Percentiles rank a stretch among this genome's conserved stretches.
These are phyloP conservation scores for Fusarium cicatricum DNA, from an alignment of 2,329 filamentous ascomycete genomes.

Conservation along the genomic window DNA sequence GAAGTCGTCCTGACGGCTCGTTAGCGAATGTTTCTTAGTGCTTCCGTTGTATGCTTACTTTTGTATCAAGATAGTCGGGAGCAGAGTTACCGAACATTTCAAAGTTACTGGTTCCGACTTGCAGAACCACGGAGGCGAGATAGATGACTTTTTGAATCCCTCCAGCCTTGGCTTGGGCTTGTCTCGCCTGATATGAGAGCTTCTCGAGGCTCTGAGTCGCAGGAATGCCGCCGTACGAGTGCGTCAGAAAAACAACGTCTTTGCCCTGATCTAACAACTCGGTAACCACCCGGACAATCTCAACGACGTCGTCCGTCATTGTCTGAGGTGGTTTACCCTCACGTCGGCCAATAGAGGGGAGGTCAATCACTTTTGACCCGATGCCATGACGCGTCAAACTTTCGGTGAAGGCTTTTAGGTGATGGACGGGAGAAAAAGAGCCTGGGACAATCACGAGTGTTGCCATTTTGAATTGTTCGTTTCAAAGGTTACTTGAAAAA, in stretches of 20 bases:
- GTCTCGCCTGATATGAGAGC: slow-evolving; percentile 7
- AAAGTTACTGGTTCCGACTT: background rate
- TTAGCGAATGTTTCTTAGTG: background rate
- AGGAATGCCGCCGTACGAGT: slow-evolving; percentile 26
- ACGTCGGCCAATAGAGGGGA: slow-evolving; percentile 15
- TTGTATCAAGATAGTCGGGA: slow-evolving; percentile 1
- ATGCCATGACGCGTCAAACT: slow-evolving; percentile 5
- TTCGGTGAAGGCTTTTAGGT: slow-evolving; percentile 1
- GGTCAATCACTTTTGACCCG: background rate
- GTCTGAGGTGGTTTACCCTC: slow-evolving; percentile 1
- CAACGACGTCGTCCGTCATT: slow-evolving; percentile 19
- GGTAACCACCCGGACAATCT: slow-evolving; percentile 5
- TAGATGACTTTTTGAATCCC: slow-evolving; percentile 19
- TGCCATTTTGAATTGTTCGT: slow-evolving; percentile 4
- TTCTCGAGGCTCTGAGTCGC: slow-evolving; percentile 11
- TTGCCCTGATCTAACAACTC: slow-evolving; percentile 5
- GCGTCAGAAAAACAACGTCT: slow-evolving; percentile 13
- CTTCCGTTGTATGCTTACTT: too few species aligned
- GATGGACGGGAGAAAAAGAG: slow-evolving; percentile 11
- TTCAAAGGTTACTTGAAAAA: too few species aligned
- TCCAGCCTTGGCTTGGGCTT: slow-evolving; percentile 5
- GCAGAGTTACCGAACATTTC: slow-evolving; percentile 9
- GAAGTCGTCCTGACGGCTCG: slow-evolving; percentile 1
- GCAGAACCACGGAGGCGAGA: slow-evolving; percentile 11
- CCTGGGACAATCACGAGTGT: slow-evolving; percentile 15